phyloP scores from a whole-genome alignment of 2,329 filamentous ascomycete species.

The Xylariaceae sp. region DNA sequence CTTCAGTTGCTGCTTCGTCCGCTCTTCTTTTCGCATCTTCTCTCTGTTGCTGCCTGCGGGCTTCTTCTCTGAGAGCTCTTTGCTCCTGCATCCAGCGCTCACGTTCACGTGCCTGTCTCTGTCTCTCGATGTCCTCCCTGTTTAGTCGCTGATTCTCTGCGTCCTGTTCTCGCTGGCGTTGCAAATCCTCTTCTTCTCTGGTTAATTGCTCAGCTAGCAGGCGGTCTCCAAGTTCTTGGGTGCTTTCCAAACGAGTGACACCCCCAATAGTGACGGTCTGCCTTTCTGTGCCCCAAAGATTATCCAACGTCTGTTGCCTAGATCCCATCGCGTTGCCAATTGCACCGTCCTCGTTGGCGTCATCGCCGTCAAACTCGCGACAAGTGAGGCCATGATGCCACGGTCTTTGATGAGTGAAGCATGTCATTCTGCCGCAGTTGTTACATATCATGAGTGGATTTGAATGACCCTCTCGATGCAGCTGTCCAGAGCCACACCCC shows the following conservation, averaged over 20 bases:
- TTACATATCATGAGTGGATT: conserved; percentile 9
- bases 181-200: conserved; percentile 4
- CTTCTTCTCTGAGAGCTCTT: conserved; percentile 5
- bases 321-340: conserved; percentile 1
- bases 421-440: conserved; percentile 6
- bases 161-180: conserved; percentile 1
- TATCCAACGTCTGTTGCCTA: conserved; percentile 1
- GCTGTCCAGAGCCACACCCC: conserved; percentile 9
- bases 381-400: conserved; percentile 9
- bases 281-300: conserved; percentile 4
- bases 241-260: conserved; percentile 6
- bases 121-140: conserved; percentile 1
- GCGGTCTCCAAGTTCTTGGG: conserved; percentile 4
- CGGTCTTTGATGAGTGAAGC: conserved; percentile 8
- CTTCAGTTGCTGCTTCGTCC: neutral
- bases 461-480: conserved; percentile 7
- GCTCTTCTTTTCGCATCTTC: neutral
- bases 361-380: conserved; percentile 5
- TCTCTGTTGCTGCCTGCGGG: neutral
- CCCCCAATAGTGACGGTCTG: conserved; percentile 4
- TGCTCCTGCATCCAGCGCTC: neutral
- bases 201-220: conserved; percentile 3
- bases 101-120: neutral
- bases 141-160: neutral
- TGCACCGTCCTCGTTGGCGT: neutral